Evolutionary conservation across 176 grass and related monocot genomes (phyloP).

Genomic region (Themeda triandra): DNA sequence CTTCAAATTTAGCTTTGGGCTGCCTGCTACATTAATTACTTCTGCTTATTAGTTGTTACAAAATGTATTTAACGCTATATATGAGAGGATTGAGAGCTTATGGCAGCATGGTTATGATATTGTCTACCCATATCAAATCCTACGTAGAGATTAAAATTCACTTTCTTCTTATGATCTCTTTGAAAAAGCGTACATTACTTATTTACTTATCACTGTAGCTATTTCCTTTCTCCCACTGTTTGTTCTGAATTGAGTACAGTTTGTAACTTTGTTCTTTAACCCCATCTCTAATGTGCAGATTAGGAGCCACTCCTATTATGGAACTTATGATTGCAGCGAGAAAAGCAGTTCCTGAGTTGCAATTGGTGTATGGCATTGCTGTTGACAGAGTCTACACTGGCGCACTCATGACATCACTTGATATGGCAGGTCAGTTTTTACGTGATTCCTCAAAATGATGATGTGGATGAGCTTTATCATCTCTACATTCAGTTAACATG

Average conservation of each 20-base stretch:
- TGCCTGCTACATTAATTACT: not conserved
- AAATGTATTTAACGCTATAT: not conserved
- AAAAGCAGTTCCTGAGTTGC: conserved; percentile 91
- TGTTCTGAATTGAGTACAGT: not conserved
- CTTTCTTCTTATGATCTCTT: conserved; percentile 7
- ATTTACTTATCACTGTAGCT: not conserved
- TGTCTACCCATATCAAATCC: not conserved
- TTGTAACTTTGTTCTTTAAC: conserved; percentile 18
- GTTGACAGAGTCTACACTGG: conserved; percentile 98
- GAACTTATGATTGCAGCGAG: conserved; percentile 96
- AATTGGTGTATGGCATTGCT: conserved; percentile 92
- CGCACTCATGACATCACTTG: conserved; percentile 93
- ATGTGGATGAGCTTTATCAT: not conserved
- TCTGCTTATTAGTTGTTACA: not conserved
- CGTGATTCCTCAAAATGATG: not conserved
- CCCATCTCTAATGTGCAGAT: conserved; percentile 45
- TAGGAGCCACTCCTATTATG: conserved; percentile 92
- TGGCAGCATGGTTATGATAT: not conserved
- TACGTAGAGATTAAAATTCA: not conserved
- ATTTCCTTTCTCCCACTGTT: conserved; percentile 12
- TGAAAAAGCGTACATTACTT: conserved; percentile 2
- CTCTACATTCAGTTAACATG: not conserved
- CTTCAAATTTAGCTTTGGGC: not conserved
- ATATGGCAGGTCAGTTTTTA: conserved; percentile 90
- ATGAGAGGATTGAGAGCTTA: not conserved